Evolutionary conservation across 1,284 basidiomycete species (phyloP).

Genomic region (Erythrobasidium hasegawianum): DNA sequence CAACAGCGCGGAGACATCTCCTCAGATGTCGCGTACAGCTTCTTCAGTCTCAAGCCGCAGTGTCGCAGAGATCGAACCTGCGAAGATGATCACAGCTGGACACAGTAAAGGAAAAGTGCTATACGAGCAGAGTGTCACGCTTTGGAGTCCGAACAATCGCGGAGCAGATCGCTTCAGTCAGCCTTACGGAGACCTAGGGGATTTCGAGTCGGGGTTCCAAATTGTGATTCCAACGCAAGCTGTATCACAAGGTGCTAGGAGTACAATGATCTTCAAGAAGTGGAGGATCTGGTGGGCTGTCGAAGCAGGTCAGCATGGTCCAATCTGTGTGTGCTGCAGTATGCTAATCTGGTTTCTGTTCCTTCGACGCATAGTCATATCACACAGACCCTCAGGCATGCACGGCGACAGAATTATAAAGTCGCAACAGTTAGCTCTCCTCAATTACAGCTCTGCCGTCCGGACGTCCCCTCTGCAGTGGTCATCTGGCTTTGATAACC

Average conservation of each 20-base stretch:
- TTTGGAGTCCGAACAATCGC: constrained; percentile 10
- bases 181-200: constrained; percentile 49
- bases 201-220: constrained; percentile 65
- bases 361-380: constrained; percentile 26
- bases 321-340: neutral
- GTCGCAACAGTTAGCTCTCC: constrained; percentile 35
- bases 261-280: constrained; percentile 66
- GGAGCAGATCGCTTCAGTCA: no score
- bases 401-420: constrained; percentile 29
- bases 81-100: neutral
- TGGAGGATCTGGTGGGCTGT: constrained; percentile 74
- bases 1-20: neutral
- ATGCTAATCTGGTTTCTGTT: neutral
- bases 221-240: constrained; percentile 61
- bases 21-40: neutral
- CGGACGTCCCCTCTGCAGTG: neutral
- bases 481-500: neutral
- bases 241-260: constrained; percentile 56
- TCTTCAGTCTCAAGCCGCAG: constrained; percentile 63
- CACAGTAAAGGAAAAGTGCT: constrained; percentile 22
- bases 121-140: constrained; percentile 17
- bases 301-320: constrained; percentile 62
- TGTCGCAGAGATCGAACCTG: neutral
- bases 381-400: constrained; percentile 28
- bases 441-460: constrained; percentile 11